Evolutionary conservation across 352 stramenopile genomes (phyloP), one percentile per base, ranked within the genome.

Genomic region (Phytophthora macrochlamydospora): DNA sequence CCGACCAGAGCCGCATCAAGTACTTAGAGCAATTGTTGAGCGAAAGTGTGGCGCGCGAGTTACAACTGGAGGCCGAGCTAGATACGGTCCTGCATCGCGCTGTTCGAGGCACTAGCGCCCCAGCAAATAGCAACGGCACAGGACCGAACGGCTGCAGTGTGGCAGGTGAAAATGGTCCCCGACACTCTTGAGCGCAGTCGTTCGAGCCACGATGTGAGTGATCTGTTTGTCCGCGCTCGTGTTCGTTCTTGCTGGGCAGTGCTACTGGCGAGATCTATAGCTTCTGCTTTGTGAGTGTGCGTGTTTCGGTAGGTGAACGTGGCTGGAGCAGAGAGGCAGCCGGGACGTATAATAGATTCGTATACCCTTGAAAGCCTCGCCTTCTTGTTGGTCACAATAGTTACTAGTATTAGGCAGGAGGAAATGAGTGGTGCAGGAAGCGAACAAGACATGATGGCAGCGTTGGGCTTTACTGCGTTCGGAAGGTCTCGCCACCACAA

Each of bases 1-100:
- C 87, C 0, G 86, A 94, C 55, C 82, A 93, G 67, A 93, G 78
- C 56, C 88, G 86, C 35, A 93, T 96, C 70, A 94, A 94, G 76
- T 96, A 94, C 56, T 61, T 96, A 51, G 86, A 96, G 66, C 85
- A 96, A 63, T 57, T 96, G 44, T 62, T 96, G 24, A 90, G 79
- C 31, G 86, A 96, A 55, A 94, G 86, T 56, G 77, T 96, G 4
- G 88, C 86, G 37, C 84, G 88, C 31, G 88, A 96, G 67, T 65
- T 96, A 49, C 86, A 94, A 59, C 74, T 96, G 3, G 88, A 96
- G 43, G 82, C 84, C 5, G 84, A 95, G 54, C 65, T 95, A 29
- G 81, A 90, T 62, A 90, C 83, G 24, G 57, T 92, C 9, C 69
- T 92, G 32, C 74, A 90, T 37, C 81, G 81, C 30, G 44, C 38